Conservation (phyloP, 2,329 filamentous ascomycete species). For the Alternaria tenuissima region DNA sequence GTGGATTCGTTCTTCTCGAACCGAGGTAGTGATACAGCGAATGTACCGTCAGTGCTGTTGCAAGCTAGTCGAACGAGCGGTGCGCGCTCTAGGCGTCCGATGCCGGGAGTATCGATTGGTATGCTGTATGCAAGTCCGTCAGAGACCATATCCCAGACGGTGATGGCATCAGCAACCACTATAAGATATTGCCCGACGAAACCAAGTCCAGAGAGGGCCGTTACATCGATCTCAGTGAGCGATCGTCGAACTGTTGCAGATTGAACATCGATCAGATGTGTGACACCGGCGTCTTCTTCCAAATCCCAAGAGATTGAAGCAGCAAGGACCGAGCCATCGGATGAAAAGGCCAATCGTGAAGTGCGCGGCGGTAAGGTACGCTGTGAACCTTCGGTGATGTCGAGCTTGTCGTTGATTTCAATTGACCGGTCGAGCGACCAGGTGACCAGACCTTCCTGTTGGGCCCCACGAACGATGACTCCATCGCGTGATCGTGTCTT, state of each 20-base stretch:
- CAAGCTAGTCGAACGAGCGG: slow-evolving; percentile 70
- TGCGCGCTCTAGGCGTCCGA: slow-evolving; percentile 48
- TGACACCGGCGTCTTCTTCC: slow-evolving; percentile 62
- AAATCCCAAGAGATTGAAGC: slow-evolving; percentile 45
- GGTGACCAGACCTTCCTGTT: slow-evolving; percentile 66
- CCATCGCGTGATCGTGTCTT: slow-evolving; percentile 74
- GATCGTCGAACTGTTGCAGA: slow-evolving; percentile 72
- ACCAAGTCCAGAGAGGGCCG: slow-evolving; percentile 70
- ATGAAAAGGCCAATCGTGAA: slow-evolving; percentile 77
- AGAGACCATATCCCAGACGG: slow-evolving; percentile 84
- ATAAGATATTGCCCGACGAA: slow-evolving; percentile 79
- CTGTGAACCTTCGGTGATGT: slow-evolving; percentile 36
- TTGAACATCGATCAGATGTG: slow-evolving; percentile 79
- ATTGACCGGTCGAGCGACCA: slow-evolving; percentile 75
- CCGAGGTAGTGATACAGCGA: slow-evolving; percentile 51
- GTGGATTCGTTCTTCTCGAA: slow-evolving; percentile 50
- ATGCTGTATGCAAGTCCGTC: slow-evolving; percentile 76
- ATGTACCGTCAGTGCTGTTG: slow-evolving; percentile 63
- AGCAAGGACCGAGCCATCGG: slow-evolving; percentile 49
- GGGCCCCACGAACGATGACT: slow-evolving; percentile 65
- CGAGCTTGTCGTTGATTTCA: slow-evolving; percentile 52
- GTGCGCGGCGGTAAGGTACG: slow-evolving; percentile 53
- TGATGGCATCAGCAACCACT: slow-evolving; percentile 74
- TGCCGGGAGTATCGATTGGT: slow-evolving; percentile 56
- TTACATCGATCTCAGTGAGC: slow-evolving; percentile 72